Evolutionary conservation across 305 asterid genomes (phyloP), one percentile per base, ranked within the genome.

Genomic region (Fraxinus albicans): DNA sequence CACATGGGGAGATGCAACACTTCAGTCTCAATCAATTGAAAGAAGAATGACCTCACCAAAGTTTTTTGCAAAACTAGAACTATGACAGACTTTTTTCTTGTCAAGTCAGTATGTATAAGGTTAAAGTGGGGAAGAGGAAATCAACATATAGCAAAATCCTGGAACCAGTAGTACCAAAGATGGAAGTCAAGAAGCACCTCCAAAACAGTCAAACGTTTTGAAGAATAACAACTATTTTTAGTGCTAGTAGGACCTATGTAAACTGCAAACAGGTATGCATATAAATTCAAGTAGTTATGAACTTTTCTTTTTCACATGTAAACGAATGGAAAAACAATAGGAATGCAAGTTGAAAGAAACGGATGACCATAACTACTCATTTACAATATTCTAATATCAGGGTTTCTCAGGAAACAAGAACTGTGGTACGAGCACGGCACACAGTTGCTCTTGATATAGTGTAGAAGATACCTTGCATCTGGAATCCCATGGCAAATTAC

Each of bases 401-500:
- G n/a, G 34, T 67, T 67, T 19, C 36, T 27, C 17, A 3, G 36
- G 36, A 67, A 67, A 25, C 74, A 67, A 25, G 6, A 27, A 67
- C 0, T 65, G 10, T 1, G n/a, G 65, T 74, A 34, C n/a, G 31
- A 50, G 53, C 38, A 69, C 10, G 58, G 70, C 36, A 77, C 70
- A 67, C 78, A 34, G 38, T 34, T 34, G 67, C 55, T 77, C 77
- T 76, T 72, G 65, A 84, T 67, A 25, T 76, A 78, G 69, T 76
- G 72, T 23, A 79, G 76, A 77, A 86, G 44, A 83, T 89, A 95
- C 99, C 98, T 96, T 80, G 98, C 99, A 94, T 96, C 99, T 73
- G 99, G 99, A 83, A 96, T 96, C 81, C 99, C 99, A 93, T 96
- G 99, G 91, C 98, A 95, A 86, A 97, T 97, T 33, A 95, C 95